Evolutionary conservation across 2,329 filamentous ascomycete genomes (phyloP).

Genomic region (Colletotrichum filicis): DNA sequence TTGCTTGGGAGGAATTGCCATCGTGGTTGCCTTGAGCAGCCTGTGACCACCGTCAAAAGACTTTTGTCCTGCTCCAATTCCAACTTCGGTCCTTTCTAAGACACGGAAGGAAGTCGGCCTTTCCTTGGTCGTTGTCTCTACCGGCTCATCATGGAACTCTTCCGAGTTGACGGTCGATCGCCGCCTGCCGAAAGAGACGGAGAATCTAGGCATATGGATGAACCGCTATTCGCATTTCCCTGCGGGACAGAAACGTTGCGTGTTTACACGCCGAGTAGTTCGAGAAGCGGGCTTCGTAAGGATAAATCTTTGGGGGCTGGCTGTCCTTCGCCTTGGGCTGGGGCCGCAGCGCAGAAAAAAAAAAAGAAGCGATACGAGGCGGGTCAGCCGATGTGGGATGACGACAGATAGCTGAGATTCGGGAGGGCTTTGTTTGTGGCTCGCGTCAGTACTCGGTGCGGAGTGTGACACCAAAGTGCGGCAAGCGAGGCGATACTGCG

Average conservation of each 20-base stretch:
- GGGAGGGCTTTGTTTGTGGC: constrained; percentile 32
- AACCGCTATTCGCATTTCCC: constrained; percentile 38
- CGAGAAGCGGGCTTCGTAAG: neutral
- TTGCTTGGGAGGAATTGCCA: constrained; percentile 45
- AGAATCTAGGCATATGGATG: constrained; percentile 71
- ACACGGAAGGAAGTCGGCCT: constrained; percentile 65
- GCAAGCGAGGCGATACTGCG: constrained; percentile 26
- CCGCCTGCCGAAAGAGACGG: constrained; percentile 68
- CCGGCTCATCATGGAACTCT: constrained; percentile 62
- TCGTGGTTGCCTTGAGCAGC: constrained; percentile 50
- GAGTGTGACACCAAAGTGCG: constrained; percentile 11
- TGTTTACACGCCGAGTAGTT: constrained; percentile 11
- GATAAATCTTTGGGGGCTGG: constrained; percentile 2
- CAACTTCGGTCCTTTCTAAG: constrained; percentile 62
- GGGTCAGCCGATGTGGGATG: constrained; percentile 34
- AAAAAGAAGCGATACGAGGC: constrained; percentile 28
- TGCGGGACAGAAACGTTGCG: constrained; percentile 15
- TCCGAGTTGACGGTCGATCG: constrained; percentile 67
- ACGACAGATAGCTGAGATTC: constrained; percentile 34
- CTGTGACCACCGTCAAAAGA: constrained; percentile 63
- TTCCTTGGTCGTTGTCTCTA: constrained; percentile 45
- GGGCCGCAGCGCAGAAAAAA: constrained; percentile 6
- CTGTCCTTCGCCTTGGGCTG: constrained; percentile 15
- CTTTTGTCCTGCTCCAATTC: constrained; percentile 46
- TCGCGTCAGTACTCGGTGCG: constrained; percentile 31